Evolutionary conservation across 352 stramenopile genomes (phyloP), one percentile per base, ranked within the genome.

Genomic region (Phytopythium aichiense): DNA sequence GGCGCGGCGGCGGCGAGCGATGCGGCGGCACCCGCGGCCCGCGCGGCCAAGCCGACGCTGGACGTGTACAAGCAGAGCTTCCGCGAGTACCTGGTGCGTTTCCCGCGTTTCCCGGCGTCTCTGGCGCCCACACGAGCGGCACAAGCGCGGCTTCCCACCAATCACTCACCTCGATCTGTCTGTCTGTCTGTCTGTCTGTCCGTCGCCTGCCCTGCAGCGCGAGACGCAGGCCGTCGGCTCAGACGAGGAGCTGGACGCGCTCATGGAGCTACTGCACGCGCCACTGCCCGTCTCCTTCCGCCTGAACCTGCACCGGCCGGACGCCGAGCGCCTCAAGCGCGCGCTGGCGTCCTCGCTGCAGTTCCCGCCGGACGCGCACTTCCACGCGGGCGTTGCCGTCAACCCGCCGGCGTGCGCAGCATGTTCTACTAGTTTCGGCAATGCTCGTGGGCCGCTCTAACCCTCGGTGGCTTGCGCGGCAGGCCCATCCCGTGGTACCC

Each of bases 41-140:
- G 50, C 60, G 72, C 68, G 56, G 31, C 74, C 31, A 89, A 86
- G 66, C 68, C 79, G 43, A 71, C 81, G 23, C 69, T 92, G 16
- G 84, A 85, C 60, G 70, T 89, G 45, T 93, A 81, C 78, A 92
- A 93, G 69, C 76, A 88, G 61, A 91, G 81, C 65, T 93, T 95
- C 73, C 81, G 79, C 66, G 86, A 95, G 68, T 95, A 78, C 45
- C 48, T 84, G 66, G 69, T 81, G 54, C 54, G 23, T 56, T 52
- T 37, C 4, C 22, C 7, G 1, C 13, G 12, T 20, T 16, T 22
- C 61, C 38, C 7, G 11, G n/a, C 22, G 23, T 33, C 20, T 25
- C 6, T 33, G 13, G 38, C 38, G 35, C 37, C 22, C 12, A 28
- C 15, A 9, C 7, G 16, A 35, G 37, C 37, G 25, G 35, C 35